phyloP scores from a whole-genome alignment of 345 rosid genomes.

The Iberis pinnata region DNA sequence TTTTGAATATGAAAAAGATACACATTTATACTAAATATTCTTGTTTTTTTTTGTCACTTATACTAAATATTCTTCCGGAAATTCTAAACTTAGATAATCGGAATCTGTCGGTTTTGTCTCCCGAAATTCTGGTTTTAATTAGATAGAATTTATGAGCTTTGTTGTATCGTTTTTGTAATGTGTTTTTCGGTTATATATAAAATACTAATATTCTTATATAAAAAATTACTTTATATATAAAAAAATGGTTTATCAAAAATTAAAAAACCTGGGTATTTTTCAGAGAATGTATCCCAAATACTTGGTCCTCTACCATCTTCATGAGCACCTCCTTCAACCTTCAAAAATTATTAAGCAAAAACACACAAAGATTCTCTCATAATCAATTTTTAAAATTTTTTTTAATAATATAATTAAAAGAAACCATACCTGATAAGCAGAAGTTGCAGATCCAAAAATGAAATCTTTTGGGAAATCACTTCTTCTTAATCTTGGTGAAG shows the following conservation, averaged over 20 bases:
- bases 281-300: conserved; percentile 37
- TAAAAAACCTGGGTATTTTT: conserved; percentile 30
- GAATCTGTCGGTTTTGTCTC: no score
- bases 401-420: neutral
- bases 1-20: conserved; percentile 1
- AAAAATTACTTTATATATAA: no score
- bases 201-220: neutral
- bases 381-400: no score
- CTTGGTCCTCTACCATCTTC: conserved; percentile 49
- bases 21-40: neutral
- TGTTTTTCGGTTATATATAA: no score
- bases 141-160: no score
- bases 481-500: conserved; percentile 15
- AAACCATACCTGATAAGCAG: conserved; percentile 33
- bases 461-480: conserved; percentile 36
- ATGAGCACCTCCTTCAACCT: conserved; percentile 42
- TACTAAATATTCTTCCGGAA: no score
- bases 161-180: no score
- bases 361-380: neutral
- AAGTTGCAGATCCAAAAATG: conserved; percentile 35
- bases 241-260: neutral
- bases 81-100: no score
- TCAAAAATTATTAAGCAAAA: neutral
- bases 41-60: no score
- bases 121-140: no score